Evolutionary conservation across 2,329 filamentous ascomycete species (phyloP).

Genomic region (Alternaria brassicicola): DNA sequence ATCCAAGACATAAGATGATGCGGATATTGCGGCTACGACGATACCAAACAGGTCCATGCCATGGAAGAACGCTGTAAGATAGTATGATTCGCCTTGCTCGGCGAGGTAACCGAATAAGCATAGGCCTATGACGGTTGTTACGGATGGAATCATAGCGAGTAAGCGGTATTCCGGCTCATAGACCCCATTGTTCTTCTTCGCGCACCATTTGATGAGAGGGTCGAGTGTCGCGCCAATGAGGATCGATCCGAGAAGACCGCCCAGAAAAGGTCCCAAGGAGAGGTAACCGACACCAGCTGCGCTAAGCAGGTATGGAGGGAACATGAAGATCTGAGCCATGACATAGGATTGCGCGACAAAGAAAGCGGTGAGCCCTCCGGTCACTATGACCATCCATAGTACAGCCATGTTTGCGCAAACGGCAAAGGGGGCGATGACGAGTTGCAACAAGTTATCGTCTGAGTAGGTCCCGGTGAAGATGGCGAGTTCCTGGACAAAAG

Average conservation of each 20-base stretch:
- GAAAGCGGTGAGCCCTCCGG: conserved; percentile 52
- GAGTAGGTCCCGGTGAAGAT: conserved; percentile 51
- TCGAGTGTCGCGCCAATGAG: conserved; percentile 40
- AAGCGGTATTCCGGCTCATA: conserved; percentile 63
- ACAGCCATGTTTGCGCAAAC: conserved; percentile 60
- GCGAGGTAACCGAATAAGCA: conserved; percentile 49
- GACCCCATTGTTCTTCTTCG: conserved; percentile 58
- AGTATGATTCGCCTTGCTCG: conserved; percentile 27
- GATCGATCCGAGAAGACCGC: conserved; percentile 40
- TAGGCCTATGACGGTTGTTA: conserved; percentile 47
- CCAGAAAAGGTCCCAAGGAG: conserved; percentile 51
- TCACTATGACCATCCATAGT: conserved; percentile 57
- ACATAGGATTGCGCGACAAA: conserved; percentile 54
- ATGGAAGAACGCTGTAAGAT: conserved; percentile 44
- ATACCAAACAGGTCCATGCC: conserved; percentile 45
- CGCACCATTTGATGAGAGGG: conserved; percentile 51
- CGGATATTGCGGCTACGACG: conserved; percentile 39
- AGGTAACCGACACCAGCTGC: conserved; percentile 53
- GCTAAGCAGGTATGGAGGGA: conserved; percentile 54
- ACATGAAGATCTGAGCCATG: conserved; percentile 57
- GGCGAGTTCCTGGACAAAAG: conserved; percentile 43
- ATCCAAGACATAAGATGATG: conserved; percentile 49
- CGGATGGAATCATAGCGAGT: conserved; percentile 41
- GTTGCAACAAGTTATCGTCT: conserved; percentile 48
- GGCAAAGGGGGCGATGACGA: conserved; percentile 54